Base-by-base conservation (phyloP, 2,329 filamentous ascomycete species). In the Xylaria sp. region DNA sequence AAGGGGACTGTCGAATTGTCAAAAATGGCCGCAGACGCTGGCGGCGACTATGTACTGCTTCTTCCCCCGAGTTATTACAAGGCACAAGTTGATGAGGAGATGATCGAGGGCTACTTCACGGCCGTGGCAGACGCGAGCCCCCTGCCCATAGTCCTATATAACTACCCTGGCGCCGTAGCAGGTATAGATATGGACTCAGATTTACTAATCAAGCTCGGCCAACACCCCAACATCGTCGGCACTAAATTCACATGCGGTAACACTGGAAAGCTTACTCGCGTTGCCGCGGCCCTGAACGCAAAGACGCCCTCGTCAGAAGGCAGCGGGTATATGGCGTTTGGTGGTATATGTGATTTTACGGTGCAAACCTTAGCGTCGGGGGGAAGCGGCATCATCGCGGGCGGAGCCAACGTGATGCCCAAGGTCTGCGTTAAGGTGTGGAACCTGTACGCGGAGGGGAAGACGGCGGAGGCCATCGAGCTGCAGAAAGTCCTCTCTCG, bases 191-290 rank as follows among this genome's bases (percentile, higher is more conserved):
- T 97, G 88, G 93, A 96, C 85, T 94, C 92, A 68, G 94, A 97
- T 79, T 86, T 95, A 69, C 88, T 97, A 76, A 93, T 96, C 83
- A 88, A 87, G 78, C 88, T 97, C 46, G 92, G 91, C 54, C 83
- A 90, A 78, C 93, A 97, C 82, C 89, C 90, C 73, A 97, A 97
- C 82, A 93, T 97, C 76, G 84, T 94, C 71, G 94, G 94, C 71
- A 94, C 93, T 65, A 97, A 97, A 81, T 97, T 97, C 85, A 97
- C 94, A 50, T 97, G 93, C 79, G 94, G 92, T 73, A 96, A 93
- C 84, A 96, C 93, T 0, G 94, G 94, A 72, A 97, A 97, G 83
- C 87, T 97, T 73, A 95, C 93, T 13, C 90, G 94, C 39, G 92
- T 97, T 4, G 93, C 93, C 7, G 82, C 87, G 15, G 92, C 89